Evolutionary conservation across 164 flowering plant genomes (phyloP), one percentile per base, ranked within the genome.

Genomic region (Umbellularia californica): DNA sequence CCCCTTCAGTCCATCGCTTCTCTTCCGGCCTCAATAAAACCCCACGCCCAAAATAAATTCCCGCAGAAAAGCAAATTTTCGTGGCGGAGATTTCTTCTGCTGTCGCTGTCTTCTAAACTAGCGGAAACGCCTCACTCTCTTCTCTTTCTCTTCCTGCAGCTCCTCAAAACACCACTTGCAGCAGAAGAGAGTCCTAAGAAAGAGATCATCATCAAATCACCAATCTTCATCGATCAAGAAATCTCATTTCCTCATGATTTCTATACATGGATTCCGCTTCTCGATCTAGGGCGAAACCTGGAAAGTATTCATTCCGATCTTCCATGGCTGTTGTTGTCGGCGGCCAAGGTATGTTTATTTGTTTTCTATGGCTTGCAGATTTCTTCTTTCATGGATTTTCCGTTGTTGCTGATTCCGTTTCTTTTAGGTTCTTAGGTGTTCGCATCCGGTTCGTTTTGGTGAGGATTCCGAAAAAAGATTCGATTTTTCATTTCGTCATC

Each of bases 81-180:
- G 92, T 89, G 92, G 92, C 92, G 84, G 82, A 83, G 83, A 83
- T 86, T 89, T 70, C 75, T 78, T 78, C 79, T 25, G 3, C 5
- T 1, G 20, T 35, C 62, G 24, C 35, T 22, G 65, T 68, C 58
- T 72, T 24, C 77, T 23, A 10, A 69, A 74, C 67, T 68, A 60
- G 64, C 17, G 30, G 69, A 75, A 77, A 55, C 20, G 20, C 47
- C 0, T 20, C 20, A 4, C 47, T 30, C 69, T 28, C 22, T 28
- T 55, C 25, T 33, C 11, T 14, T 51, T 79, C 41, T 50, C 52
- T 67, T 67, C 20, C 33, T 9, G 2, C 9, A 7, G 10, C 47
- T 5, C 47, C 47, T 41, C 35, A 30, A 30, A 30, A 30, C 35
- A 30, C 35, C 5, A 30, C 5, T 30, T 30, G 35, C 35, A 30